Conservation (phyloP, 371 early-diverging fungal species). For the Umbelopsis sp. region DNA sequence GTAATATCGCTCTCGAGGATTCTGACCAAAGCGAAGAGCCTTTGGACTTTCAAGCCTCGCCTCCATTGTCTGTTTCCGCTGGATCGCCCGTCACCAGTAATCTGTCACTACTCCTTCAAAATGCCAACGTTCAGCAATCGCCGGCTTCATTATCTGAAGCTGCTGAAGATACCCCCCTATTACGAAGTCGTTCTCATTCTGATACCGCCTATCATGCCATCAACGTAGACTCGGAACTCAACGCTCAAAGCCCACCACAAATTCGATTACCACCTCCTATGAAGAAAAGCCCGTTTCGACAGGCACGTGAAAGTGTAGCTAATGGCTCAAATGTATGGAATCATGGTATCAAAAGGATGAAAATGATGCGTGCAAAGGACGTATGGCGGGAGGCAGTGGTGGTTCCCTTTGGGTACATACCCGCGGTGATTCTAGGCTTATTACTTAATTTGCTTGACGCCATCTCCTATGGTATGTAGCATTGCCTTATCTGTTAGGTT, state of each 20-base stretch:
- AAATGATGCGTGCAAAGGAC: constrained; percentile 16
- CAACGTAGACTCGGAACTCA: not conserved
- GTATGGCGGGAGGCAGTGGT: not conserved
- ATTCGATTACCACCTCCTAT: not conserved
- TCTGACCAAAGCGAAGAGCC: not conserved
- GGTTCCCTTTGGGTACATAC: constrained; percentile 67
- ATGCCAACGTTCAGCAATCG: not conserved
- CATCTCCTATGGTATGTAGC: constrained; percentile 74
- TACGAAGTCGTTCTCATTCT: not conserved
- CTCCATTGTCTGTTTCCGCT: not conserved
- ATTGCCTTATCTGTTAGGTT: not conserved
- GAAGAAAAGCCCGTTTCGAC: constrained; percentile 24
- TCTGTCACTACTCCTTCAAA: constrained; percentile 7
- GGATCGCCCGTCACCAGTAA: not conserved
- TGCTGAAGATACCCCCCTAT: constrained; percentile 6
- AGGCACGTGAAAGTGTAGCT: constrained; percentile 25
- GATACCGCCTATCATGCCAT: not conserved
- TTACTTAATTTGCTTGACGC: constrained; percentile 93
- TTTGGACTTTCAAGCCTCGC: not conserved
- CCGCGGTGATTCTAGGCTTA: constrained; percentile 89
- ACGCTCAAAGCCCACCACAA: not conserved
- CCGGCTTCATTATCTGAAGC: not conserved
- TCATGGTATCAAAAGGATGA: not conserved
- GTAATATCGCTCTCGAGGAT: constrained; percentile 27
- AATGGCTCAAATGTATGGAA: not conserved